Percentiles rank a stretch among this genome's conserved stretches.
phyloP scores from a whole-genome alignment of 2,329 filamentous ascomycete species.

The Didymosphaeria variabile region DNA sequence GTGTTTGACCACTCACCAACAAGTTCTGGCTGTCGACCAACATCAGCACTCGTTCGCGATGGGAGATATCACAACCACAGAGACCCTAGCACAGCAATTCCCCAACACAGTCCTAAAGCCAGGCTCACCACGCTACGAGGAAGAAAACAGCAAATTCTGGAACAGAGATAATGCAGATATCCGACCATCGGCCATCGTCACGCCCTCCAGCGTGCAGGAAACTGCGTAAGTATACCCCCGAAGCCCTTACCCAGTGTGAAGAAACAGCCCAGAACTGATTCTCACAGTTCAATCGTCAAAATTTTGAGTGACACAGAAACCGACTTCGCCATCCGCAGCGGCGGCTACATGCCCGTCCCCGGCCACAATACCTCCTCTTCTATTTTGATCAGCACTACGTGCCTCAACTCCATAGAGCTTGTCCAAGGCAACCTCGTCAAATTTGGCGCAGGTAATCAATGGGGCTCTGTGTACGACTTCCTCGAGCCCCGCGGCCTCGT shows the following conservation, averaged over 20 bases:
- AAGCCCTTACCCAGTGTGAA: no score
- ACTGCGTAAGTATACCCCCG: not conserved
- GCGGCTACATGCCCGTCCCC: constrained; percentile 14
- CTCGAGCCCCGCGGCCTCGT: constrained; percentile 6
- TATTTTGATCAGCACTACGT: constrained; percentile 9
- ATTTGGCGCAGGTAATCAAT: constrained; percentile 3
- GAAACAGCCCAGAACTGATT: not conserved
- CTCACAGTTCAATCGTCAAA: not conserved
- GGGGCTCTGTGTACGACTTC: constrained; percentile 9
- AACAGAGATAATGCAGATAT: constrained; percentile 4
- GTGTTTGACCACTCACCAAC: no score
- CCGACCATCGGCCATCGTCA: constrained; percentile 1
- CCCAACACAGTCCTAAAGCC: not conserved
- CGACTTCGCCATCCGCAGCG: constrained; percentile 11
- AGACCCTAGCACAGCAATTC: not conserved
- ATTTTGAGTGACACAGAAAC: constrained; percentile 1
- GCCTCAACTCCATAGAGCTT: not conserved
- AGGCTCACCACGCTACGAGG: not conserved
- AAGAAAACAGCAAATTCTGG: constrained; percentile 2
- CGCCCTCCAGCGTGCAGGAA: not conserved
- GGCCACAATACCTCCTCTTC: constrained; percentile 20
- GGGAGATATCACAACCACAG: not conserved
- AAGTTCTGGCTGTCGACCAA: no score
- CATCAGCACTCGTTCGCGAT: not conserved
- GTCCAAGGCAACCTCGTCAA: not conserved